Base-by-base conservation (phyloP, 768 basidiomycete genomes). In the Phaeotremella fagi region DNA sequence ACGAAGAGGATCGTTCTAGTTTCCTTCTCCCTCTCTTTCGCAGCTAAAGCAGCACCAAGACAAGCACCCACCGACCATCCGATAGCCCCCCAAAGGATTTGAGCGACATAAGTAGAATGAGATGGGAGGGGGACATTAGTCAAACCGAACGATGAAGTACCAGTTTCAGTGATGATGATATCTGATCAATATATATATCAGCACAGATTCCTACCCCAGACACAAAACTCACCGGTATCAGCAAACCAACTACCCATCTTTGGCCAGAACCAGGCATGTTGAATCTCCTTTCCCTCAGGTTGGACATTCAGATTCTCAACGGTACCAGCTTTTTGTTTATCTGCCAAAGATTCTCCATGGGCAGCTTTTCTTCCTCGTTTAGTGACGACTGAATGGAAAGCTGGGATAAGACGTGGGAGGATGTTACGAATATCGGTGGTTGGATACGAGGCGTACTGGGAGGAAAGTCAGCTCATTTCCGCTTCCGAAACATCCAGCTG, bases 51-150 rank as follows among this genome's bases (percentile, higher is more conserved):
- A 4, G 85, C 85, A 27, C 90, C 90, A 0, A 91, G 80, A 16
- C 82, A 80, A 41, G 76, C 71, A 77, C 88, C 88, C 35, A 86
- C 82, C 16, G 85, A 83, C 85, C 86, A 95, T 0, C 92, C 92
- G 60, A 97, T 95, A 54, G 85, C 85, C 45, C 92, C 91, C 85
- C 87, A 95, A 4, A 95, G 75, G 46, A 94, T 82, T 61, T 74
- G 67, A n/a, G 59, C 53, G n/a, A 71, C 48, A 47, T 60, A 82
- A 3, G 83, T 72, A 0, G 83, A 77, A 41, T 82, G 79, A n/a
- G 82, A 78, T 0, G 92, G 92, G 11, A 94, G 75, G 1, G 84
- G 83, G 26, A 89, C 80, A 55, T 88, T 88, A 35, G 90, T 71
- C 43, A 94, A 81, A 41, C 91, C 92, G 69, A 94, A 95, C 56